Evolutionary conservation across 345 rosid genomes (phyloP).

Genomic region (Citrus inodora): DNA sequence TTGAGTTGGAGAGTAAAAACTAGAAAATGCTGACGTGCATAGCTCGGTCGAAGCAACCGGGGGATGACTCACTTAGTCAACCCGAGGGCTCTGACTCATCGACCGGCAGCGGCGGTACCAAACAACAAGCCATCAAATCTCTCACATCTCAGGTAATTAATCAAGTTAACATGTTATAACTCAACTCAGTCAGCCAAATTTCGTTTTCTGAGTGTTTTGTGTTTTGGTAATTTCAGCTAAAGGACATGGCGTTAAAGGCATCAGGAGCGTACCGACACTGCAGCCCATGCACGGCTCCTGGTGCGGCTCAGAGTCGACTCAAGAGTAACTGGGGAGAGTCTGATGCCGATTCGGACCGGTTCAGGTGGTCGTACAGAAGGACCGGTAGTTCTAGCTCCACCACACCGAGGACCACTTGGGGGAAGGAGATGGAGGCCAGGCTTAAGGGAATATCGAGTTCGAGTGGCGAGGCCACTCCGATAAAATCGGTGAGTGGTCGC

Average conservation of each 20-base stretch:
- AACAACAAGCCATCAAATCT: slow-evolving; percentile 58
- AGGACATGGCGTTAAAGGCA: slow-evolving; percentile 89
- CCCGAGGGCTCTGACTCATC: slow-evolving; percentile 42
- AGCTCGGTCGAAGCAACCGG: slow-evolving; percentile 79
- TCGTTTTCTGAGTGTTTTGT: slow-evolving; percentile 1
- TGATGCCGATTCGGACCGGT: slow-evolving; percentile 70
- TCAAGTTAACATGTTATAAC: neutral
- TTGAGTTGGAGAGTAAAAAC: neutral
- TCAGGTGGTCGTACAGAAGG: slow-evolving; percentile 63
- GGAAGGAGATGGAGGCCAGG: slow-evolving; percentile 84
- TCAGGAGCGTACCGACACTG: slow-evolving; percentile 91
- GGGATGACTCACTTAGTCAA: slow-evolving; percentile 61
- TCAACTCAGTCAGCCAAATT: too few species aligned
- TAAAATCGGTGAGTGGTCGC: slow-evolving; percentile 54
- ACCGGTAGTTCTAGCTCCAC: slow-evolving; percentile 77
- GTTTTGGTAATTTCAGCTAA: slow-evolving; percentile 47
- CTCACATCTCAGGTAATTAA: slow-evolving; percentile 76
- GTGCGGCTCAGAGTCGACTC: slow-evolving; percentile 38
- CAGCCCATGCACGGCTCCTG: slow-evolving; percentile 68
- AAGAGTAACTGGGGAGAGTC: slow-evolving; percentile 36
- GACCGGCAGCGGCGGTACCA: slow-evolving; percentile 12
- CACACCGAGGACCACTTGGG: slow-evolving; percentile 60
- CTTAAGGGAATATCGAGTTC: slow-evolving; percentile 68
- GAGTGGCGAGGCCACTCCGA: slow-evolving; percentile 78
- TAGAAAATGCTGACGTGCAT: slow-evolving; percentile 87